Percentiles rank a stretch among this genome's conserved stretches.
Conservation (phyloP, 2,329 filamentous ascomycete genomes). For the Volutella citrinella region DNA sequence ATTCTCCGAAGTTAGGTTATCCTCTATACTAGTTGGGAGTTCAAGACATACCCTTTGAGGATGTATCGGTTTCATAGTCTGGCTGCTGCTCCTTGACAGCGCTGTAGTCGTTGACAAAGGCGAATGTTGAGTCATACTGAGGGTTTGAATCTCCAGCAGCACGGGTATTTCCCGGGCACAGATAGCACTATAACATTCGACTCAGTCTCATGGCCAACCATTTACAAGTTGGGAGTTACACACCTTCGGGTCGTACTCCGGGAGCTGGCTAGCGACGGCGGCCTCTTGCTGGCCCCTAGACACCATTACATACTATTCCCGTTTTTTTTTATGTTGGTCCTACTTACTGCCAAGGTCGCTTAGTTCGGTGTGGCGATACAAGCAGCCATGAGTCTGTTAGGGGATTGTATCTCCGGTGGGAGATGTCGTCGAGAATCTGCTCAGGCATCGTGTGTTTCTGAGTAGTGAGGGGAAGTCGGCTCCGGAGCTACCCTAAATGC, state of each 20-base stretch:
- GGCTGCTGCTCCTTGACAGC: constrained; percentile 93
- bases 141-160: constrained; percentile 87
- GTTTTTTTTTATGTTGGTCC: no score
- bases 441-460: constrained; percentile 66
- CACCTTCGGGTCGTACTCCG: constrained; percentile 76
- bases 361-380: constrained; percentile 93
- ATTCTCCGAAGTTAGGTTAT: constrained; percentile 1
- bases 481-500: neutral
- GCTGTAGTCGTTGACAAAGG: constrained; percentile 97
- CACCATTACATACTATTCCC: no score
- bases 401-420: constrained; percentile 90
- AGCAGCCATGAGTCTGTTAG: constrained; percentile 88
- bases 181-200: constrained; percentile 66
- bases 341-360: constrained; percentile 94
- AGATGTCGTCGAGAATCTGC: constrained; percentile 88
- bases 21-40: no score
- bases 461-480: constrained; percentile 1
- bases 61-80: constrained; percentile 57
- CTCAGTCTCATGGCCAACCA: no score
- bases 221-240: no score
- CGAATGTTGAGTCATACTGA: constrained; percentile 80
- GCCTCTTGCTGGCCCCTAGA: constrained; percentile 73
- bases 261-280: constrained; percentile 64
- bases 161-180: constrained; percentile 87
- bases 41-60: constrained; percentile 36